Evolutionary conservation across 202 grass and related monocot species (phyloP).

Genomic region (Schoenoplectus tabernaemontani): DNA sequence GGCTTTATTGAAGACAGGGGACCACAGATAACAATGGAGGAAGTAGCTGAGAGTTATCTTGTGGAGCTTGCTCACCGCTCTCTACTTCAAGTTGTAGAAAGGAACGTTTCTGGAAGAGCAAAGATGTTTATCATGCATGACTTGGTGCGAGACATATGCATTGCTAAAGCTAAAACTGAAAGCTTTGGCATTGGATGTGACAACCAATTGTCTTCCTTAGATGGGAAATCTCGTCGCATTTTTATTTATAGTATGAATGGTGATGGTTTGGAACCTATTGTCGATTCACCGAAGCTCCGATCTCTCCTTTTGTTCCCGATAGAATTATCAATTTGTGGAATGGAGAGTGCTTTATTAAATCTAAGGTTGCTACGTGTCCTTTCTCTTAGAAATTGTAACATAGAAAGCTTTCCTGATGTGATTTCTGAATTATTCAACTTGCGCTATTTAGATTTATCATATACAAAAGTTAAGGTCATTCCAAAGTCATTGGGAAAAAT

Average conservation of each 20-base stretch:
- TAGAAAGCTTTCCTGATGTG: neutral
- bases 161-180: neutral
- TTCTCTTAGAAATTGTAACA: neutral
- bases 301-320: no score
- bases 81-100: neutral
- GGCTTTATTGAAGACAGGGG: neutral
- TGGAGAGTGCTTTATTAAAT: no score
- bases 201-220: neutral
- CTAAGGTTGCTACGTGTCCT: no score
- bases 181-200: neutral
- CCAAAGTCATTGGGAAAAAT: neutral
- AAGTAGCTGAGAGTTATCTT: neutral
- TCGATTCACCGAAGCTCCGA: neutral
- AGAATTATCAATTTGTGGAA: no score
- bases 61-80: neutral
- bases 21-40: neutral
- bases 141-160: neutral
- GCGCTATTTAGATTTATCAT: neutral
- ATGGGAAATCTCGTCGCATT: neutral
- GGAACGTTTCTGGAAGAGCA: neutral
- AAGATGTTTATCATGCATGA: neutral
- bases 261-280: no score
- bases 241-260: neutral
- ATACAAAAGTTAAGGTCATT: neutral
- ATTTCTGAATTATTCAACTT: neutral